These are phyloP conservation scores for Tricholomella constricta DNA, from an alignment of 768 basidiomycete genomes.

Conservation along the genomic window DNA sequence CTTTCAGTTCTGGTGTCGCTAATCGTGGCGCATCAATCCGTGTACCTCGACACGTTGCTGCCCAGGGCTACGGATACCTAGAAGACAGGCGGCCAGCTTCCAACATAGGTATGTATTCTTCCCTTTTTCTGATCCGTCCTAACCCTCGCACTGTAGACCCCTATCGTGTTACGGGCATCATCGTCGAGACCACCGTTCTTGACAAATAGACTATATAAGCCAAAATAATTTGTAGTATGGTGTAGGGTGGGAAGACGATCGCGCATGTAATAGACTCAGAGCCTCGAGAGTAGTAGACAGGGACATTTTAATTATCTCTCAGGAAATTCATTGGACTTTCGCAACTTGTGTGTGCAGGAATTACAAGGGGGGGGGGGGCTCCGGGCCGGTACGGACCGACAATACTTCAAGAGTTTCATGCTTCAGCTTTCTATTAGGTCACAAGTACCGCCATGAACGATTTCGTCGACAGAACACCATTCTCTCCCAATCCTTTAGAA, in stretches of 20 bases:
- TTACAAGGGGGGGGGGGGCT: not conserved
- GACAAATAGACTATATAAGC: constrained; percentile 46
- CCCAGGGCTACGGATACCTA: constrained; percentile 92
- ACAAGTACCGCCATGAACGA: constrained; percentile 26
- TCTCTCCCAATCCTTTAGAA: constrained; percentile 59
- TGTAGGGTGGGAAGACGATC: not conserved
- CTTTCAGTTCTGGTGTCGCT: constrained; percentile 93
- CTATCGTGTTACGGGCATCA: constrained; percentile 89
- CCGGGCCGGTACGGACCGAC: constrained; percentile 14
- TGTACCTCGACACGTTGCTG: constrained; percentile 90
- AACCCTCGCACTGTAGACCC: constrained; percentile 58
- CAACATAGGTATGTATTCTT: constrained; percentile 79
- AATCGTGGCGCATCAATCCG: constrained; percentile 97
- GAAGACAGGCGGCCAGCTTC: constrained; percentile 98
- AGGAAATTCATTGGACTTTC: not conserved
- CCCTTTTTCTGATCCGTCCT: constrained; percentile 4
- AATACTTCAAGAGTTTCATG: constrained; percentile 8
- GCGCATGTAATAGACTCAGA: constrained; percentile 7
- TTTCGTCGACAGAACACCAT: constrained; percentile 42
- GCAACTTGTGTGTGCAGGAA: not conserved
- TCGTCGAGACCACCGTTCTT: constrained; percentile 85
- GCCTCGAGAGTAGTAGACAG: constrained; percentile 6
- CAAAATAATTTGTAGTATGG: constrained; percentile 7
- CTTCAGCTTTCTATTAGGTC: too few species aligned
- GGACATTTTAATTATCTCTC: constrained; percentile 16